Base-by-base conservation (phyloP, 805 yeast genomes). In the Danielia reshetovae region DNA sequence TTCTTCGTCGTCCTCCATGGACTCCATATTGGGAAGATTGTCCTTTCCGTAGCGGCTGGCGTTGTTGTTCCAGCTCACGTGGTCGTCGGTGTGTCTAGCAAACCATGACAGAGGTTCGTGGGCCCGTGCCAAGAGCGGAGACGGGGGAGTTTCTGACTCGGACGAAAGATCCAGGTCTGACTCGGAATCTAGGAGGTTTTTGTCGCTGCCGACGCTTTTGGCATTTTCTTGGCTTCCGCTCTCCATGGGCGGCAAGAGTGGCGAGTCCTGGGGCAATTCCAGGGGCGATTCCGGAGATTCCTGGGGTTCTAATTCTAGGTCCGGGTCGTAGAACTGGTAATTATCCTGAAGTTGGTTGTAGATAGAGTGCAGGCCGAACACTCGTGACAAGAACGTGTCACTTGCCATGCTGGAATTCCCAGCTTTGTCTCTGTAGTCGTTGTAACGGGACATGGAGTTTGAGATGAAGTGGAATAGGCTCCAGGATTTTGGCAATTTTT, bases 341-440 rank as follows among this genome's bases (percentile, higher is more conserved):
- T 60, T 62, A 19, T 65, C 69, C 17, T 61, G 55, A 11, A 62
- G 46, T 40, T 62, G 69, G 42, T 60, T 66, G 45, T 68, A 68
- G 8, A 67, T 57, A 7, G 72, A 66, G 36, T 66, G 64, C 24
- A 68, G 57, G 4, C 84, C 85, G 56, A 79, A 78, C 15, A 79
- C 81, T 27, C 85, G 63, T 7, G 82, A 77, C 39, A 79, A 62
- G 48, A 79, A 79, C 5, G 84, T 79, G 46, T 77, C 77, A 34
- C 62, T 62, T 38, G 39, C 21, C 7, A 27, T 36, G 19, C 26
- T 31, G 7, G 27, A 11, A 12, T 35, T 36, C 7, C 30, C 37
- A 9, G 21, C 30, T 14, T 22, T 27, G 18, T 10, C 22, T 2
- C n/a, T 35, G 14, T 12, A 22, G 24, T 15, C 29, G 7, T 7